Evolutionary conservation across 1,284 basidiomycete genomes (phyloP).

Genomic region (Cutaneotrichosporon cutaneum): DNA sequence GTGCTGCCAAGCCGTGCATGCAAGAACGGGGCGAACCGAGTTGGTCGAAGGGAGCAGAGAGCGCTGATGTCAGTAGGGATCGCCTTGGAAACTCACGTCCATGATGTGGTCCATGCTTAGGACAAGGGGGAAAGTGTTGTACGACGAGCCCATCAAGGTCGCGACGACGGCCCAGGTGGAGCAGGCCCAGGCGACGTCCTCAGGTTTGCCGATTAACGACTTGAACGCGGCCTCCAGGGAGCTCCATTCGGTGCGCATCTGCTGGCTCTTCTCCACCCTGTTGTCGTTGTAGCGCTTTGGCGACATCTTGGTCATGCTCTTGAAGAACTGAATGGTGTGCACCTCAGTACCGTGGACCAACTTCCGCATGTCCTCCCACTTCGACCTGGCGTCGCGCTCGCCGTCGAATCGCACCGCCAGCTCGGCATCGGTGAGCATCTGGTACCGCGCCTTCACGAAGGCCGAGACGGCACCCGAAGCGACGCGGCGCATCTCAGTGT

Average conservation of each 20-base stretch:
- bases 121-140: slow-evolving; percentile 33
- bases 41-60: slow-evolving; percentile 40
- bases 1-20: slow-evolving; percentile 49
- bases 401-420: neutral
- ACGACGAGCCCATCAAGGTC: slow-evolving; percentile 46
- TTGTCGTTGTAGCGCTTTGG: slow-evolving; percentile 2
- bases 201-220: slow-evolving; percentile 32
- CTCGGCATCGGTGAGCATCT: slow-evolving; percentile 25
- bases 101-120: slow-evolving; percentile 46
- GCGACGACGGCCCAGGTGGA: slow-evolving; percentile 48
- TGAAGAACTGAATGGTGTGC: slow-evolving; percentile 34
- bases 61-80: slow-evolving; percentile 31
- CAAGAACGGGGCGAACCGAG: slow-evolving; percentile 35
- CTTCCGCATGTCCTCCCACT: slow-evolving; percentile 27
- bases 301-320: slow-evolving; percentile 1
- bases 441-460: slow-evolving; percentile 36
- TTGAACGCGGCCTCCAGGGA: slow-evolving; percentile 37
- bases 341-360: slow-evolving; percentile 31
- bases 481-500: slow-evolving; percentile 30
- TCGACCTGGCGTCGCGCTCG: slow-evolving; percentile 16
- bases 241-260: slow-evolving; percentile 41
- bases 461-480: slow-evolving; percentile 36
- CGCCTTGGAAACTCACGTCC: slow-evolving; percentile 37
- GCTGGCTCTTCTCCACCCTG: slow-evolving; percentile 23
- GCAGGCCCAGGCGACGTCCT: slow-evolving; percentile 49